Base-by-base conservation (phyloP, 805 yeast species). In the Lachancea waltii region DNA sequence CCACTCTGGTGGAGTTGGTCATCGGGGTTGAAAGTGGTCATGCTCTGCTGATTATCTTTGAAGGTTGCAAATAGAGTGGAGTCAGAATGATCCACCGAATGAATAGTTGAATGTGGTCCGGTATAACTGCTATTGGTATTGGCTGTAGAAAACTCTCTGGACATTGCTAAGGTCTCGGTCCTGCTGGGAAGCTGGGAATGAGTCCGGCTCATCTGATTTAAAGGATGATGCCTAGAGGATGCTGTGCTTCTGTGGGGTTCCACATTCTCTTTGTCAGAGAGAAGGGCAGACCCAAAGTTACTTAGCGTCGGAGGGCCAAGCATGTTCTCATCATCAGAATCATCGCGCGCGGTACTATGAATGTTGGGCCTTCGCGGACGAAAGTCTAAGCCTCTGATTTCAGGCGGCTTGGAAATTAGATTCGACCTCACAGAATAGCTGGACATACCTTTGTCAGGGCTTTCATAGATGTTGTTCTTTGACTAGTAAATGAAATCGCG, bases 231-330 rank as follows among this genome's bases (percentile, higher is more conserved):
- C n/a, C n/a, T n/a, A n/a, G n/a, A n/a, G n/a, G n/a, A n/a, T n/a
- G n/a, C n/a, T n/a, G n/a, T n/a, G n/a, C n/a, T n/a, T n/a, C n/a
- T n/a, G 18, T 20, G 19, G 10, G 37, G 37, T 8, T 26, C 37
- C 7, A 41, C 37, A 38, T 45, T 41, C 26, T 44, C 50, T 30
- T 44, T 48, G 17, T 40, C 36, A 31, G 47, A 45, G 9, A 57
- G 38, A 37, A 56, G 35, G 7, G 60, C 62, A n/a, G 61, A 55
- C 5, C 58, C 62, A 44, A 53, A 58, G 38, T 54, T 43, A 39
- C 63, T 58, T 21, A 58, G 33, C 25, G 49, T 47, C 10, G 63
- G 63, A 8, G 58, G 55, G 1, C 52, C 54, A 21, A 45, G 36
- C 15, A 50, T 34, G 30, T 54, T 45, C 28, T 55, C 62, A 35